Percentiles rank a stretch among this genome's conserved stretches.
phyloP scores from a whole-genome alignment of 23 red algal genomes.

The Gracilariopsis chorda region DNA sequence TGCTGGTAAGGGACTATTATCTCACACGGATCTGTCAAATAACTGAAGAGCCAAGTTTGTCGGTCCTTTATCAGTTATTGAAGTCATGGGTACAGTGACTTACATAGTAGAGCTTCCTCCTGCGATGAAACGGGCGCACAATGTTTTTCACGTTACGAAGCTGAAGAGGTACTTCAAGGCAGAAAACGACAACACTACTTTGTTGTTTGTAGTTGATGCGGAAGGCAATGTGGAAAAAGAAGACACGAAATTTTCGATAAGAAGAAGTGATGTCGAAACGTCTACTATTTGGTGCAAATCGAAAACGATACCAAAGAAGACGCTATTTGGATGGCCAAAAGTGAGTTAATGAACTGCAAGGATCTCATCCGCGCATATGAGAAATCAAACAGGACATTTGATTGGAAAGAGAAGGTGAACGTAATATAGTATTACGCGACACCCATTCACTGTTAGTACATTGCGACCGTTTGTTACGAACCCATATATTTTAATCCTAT shows the following conservation, averaged over 20 bases:
- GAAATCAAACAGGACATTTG: no score
- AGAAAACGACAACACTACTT: not conserved
- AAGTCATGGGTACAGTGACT: not conserved
- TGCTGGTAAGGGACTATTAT: not conserved
- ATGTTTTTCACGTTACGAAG: not conserved
- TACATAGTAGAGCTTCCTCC: constrained; percentile 5
- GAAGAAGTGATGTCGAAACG: no score
- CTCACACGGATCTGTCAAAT: not conserved
- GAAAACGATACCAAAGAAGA: not conserved
- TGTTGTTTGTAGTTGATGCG: not conserved
- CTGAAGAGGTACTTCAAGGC: not conserved
- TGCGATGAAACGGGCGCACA: not conserved
- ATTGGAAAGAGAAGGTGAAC: no score
- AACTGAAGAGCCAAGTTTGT: not conserved
- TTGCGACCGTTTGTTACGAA: no score
- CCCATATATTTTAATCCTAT: no score
- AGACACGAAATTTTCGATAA: not conserved
- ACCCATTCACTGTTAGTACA: no score
- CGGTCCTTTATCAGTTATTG: not conserved
- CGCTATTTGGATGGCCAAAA: not conserved
- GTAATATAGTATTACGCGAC: no score
- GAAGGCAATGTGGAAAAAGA: not conserved
- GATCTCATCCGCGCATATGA: not conserved
- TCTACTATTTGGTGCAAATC: not conserved
- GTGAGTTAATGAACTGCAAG: not conserved